Evolutionary conservation across 306 rosid species (phyloP).

Genomic region (Crataegus laevigata): DNA sequence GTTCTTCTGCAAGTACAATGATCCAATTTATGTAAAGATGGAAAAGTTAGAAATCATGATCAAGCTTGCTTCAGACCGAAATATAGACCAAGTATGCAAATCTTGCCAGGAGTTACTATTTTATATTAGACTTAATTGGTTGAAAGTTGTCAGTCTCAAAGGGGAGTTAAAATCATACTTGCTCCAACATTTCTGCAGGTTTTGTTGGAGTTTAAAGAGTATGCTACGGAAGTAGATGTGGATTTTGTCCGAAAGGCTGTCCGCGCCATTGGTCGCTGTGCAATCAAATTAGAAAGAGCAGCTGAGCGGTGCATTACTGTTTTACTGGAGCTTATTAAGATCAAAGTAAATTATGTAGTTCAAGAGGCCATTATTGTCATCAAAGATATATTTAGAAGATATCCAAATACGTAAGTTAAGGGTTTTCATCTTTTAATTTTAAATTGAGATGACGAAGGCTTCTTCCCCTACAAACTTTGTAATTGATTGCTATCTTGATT

Average conservation of each 20-base stretch:
- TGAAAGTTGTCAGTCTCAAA: neutral
- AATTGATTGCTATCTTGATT: slow-evolving; percentile 12
- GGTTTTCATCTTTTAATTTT: neutral
- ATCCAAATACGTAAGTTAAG: slow-evolving; percentile 83
- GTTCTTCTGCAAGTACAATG: slow-evolving; percentile 98
- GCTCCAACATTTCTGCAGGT: slow-evolving; percentile 45
- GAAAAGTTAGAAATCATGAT: slow-evolving; percentile 98
- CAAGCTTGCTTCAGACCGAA: slow-evolving; percentile 95
- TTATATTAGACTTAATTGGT: neutral
- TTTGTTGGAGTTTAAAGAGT: slow-evolving; percentile 91
- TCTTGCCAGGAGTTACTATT: slow-evolving; percentile 5
- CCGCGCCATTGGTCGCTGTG: slow-evolving; percentile 99
- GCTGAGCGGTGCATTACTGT: slow-evolving; percentile 99
- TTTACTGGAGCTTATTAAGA: slow-evolving; percentile 96
- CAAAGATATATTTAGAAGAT: slow-evolving; percentile 99
- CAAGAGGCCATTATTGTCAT: slow-evolving; percentile 99
- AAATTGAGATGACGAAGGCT: slow-evolving; percentile 3
- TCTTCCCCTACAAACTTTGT: slow-evolving; percentile 12
- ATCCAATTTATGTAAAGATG: slow-evolving; percentile 98
- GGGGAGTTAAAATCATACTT: neutral
- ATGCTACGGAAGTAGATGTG: slow-evolving; percentile 98
- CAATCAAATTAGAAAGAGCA: slow-evolving; percentile 96
- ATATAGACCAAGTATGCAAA: slow-evolving; percentile 79
- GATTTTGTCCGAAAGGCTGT: slow-evolving; percentile 98
- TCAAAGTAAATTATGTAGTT: slow-evolving; percentile 96